Evolutionary conservation across 1,284 basidiomycete species (phyloP).

Genomic region (Apiotrichum akiyoshidainum): DNA sequence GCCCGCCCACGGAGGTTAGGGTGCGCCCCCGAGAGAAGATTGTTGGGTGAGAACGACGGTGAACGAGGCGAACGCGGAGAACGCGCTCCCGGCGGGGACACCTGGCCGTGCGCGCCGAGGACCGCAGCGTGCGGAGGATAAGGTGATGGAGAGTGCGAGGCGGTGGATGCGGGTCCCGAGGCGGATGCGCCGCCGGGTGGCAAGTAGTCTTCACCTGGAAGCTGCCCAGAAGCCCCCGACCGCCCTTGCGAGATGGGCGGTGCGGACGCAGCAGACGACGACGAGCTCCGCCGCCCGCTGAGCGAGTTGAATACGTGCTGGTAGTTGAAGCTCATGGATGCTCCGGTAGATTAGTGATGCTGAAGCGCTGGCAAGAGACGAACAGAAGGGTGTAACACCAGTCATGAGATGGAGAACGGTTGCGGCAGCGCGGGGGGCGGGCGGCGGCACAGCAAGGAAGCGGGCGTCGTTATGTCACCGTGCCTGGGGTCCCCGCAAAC

Average conservation of each 20-base stretch:
- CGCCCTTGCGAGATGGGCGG: not conserved
- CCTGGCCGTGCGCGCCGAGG: too few relatives aligned
- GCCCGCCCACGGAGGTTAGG: not conserved
- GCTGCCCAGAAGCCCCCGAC: too few relatives aligned
- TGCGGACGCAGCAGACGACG: not conserved
- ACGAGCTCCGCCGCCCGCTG: too few relatives aligned
- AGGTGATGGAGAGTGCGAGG: too few relatives aligned
- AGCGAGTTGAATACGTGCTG: conserved; percentile 6
- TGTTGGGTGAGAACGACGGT: not conserved
- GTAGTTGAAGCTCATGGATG: conserved; percentile 16
- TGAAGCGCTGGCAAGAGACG: too few relatives aligned
- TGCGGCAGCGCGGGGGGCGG: too few relatives aligned
- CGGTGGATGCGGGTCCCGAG: not conserved
- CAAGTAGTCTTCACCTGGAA: not conserved
- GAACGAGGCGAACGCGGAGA: not conserved
- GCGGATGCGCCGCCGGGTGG: not conserved
- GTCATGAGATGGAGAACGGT: not conserved
- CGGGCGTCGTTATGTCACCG: too few relatives aligned
- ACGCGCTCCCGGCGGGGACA: not conserved
- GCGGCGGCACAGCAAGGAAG: too few relatives aligned
- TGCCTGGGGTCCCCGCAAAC: too few relatives aligned
- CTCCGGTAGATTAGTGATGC: not conserved
- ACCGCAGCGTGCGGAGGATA: too few relatives aligned
- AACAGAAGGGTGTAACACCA: too few relatives aligned
- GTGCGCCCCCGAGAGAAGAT: not conserved